Base-by-base conservation (phyloP, 2,329 filamentous ascomycete genomes). In the Microcyclosporella mali region DNA sequence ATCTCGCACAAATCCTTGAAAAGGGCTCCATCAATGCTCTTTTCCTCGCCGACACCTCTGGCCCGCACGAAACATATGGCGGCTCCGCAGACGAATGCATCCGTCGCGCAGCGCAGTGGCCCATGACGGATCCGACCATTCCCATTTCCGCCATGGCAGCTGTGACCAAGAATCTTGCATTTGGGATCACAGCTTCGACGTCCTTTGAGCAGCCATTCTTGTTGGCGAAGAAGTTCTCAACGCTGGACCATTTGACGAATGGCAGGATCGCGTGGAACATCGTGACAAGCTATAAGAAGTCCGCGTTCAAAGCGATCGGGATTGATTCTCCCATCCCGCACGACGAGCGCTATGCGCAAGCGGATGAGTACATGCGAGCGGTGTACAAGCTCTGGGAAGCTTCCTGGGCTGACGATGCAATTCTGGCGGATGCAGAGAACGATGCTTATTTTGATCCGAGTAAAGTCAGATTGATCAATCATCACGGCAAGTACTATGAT, bases 181-280 rank as follows among this genome's bases (percentile, higher is more conserved):
- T 82, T 50, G 79, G 72, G 1, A 78, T 84, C 46, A 82, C 79
- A 0, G 75, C 77, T 0, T 79, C 76, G 0, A 82, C 79, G 2
- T 76, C 76, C 0, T 83, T 80, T 44, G 78, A 82, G 47, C 74
- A 75, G 0, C 79, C 79, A 0, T 82, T 79, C 45, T 59, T 81
- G 1, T 63, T 82, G 1, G 79, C 78, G 0, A 80, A 80, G 56
- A 66, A 78, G 0, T 80, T 82, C 41, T 80, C 76, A 0, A 79
- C 76, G 0, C 59, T 82, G 0, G 78, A 82, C 45, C 78, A 82
- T 57, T 65, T 83, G 33, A 82, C 79, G 0, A 66, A 71, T 2
- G 79, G 79, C 0, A 67, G 79, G 0, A 70, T 82, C 27, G 79
- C 77, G 0, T 82, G 79, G 80, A 84, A 84, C 47, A 81, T 84